Conservation (phyloP, 805 yeast species). For the Gaillardinia entomophila region DNA sequence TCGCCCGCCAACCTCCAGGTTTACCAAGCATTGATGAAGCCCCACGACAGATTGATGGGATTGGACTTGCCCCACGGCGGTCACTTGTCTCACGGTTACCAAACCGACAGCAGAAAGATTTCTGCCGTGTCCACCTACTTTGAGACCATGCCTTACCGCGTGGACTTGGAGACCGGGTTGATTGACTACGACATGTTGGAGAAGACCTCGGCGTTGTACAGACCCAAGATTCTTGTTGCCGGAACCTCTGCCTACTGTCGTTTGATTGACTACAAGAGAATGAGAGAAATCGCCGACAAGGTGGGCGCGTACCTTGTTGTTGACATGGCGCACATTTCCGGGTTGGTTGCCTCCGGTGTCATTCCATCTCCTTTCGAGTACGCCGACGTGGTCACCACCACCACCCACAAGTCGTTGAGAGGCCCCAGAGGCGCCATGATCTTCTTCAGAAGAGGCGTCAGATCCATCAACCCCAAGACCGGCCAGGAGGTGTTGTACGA, state of each 20-base stretch:
- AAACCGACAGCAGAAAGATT: conserved; percentile 83
- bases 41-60: conserved; percentile 94
- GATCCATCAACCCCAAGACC: conserved; percentile 68
- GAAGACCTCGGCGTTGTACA: conserved; percentile 75
- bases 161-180: conserved; percentile 78
- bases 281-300: conserved; percentile 85
- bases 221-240: conserved; percentile 93
- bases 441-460: conserved; percentile 91
- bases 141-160: conserved; percentile 96
- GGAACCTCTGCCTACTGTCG: conserved; percentile 97
- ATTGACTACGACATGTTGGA: conserved; percentile 88
- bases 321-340: conserved; percentile 98
- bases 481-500: conserved; percentile 86
- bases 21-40: conserved; percentile 82
- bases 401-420: conserved; percentile 95
- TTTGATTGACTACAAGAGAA: conserved; percentile 81
- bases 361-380: conserved; percentile 88
- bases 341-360: conserved; percentile 91
- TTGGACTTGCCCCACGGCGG: conserved; percentile 98
- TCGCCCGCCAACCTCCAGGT: conserved; percentile 95
- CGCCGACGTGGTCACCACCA: conserved; percentile 95
- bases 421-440: conserved; percentile 99
- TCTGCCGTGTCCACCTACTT: conserved; percentile 90
- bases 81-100: conserved; percentile 95
- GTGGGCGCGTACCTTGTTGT: conserved; percentile 90